Conservation (phyloP, 257 asterid species). For the Ajuga chamaepitys region DNA sequence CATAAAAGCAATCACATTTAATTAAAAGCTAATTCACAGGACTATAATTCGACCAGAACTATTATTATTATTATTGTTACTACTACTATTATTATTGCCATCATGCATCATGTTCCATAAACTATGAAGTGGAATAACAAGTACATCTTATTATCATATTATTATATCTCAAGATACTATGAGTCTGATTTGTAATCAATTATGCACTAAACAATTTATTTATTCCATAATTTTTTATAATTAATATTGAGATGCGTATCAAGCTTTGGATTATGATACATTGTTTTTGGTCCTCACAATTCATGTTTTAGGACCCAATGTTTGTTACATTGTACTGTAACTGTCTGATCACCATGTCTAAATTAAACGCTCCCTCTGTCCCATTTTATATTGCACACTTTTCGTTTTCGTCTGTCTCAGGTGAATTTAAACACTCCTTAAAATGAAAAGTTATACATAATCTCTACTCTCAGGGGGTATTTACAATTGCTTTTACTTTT, state of each 20-base stretch:
- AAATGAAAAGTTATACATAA: too few relatives aligned
- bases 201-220: background rate
- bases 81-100: too few relatives aligned
- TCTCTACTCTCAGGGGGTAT: too few relatives aligned
- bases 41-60: too few relatives aligned
- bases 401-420: too few relatives aligned
- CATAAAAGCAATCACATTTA: too few relatives aligned
- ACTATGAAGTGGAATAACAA: background rate
- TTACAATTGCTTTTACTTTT: too few relatives aligned
- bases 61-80: too few relatives aligned
- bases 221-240: constrained; percentile 1
- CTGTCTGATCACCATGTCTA: constrained; percentile 12
- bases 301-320: constrained; percentile 3
- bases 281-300: constrained; percentile 34
- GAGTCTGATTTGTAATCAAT: background rate
- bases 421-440: too few relatives aligned
- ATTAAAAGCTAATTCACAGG: too few relatives aligned
- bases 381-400: too few relatives aligned
- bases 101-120: background rate
- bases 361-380: background rate
- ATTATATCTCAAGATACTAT: background rate
- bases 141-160: background rate
- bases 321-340: constrained; percentile 30
- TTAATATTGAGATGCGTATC: constrained; percentile 39
- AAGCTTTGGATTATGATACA: constrained; percentile 42